phyloP scores from a whole-genome alignment of 2,329 filamentous ascomycete genomes.

The Rutstroemia sp. region DNA sequence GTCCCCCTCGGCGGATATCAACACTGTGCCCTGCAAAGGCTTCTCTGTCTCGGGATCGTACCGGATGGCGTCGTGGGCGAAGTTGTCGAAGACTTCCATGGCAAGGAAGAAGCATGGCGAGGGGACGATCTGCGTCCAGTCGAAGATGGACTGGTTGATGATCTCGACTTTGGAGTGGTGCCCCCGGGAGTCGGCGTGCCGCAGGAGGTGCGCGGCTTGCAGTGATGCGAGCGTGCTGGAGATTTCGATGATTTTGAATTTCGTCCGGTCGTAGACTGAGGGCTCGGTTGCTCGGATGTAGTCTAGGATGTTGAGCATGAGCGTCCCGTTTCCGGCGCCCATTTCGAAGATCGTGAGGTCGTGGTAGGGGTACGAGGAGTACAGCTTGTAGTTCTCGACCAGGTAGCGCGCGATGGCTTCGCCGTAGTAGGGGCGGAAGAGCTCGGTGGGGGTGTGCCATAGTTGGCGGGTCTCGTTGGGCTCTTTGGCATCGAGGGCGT shows the following conservation, averaged over 20 bases:
- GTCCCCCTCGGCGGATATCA: conserved; percentile 78
- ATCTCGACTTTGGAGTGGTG: conserved; percentile 86
- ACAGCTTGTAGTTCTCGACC: conserved; percentile 89
- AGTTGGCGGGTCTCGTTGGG: conserved; percentile 71
- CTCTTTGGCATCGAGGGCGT: conserved; percentile 67
- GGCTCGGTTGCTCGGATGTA: conserved; percentile 87
- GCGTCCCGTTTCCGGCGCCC: conserved; percentile 91
- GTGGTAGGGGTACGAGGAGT: conserved; percentile 89
- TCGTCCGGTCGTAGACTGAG: conserved; percentile 87
- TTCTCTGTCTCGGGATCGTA: conserved; percentile 77
- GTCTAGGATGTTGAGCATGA: conserved; percentile 97
- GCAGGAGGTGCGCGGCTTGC: conserved; percentile 64
- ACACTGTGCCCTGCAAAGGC: conserved; percentile 79
- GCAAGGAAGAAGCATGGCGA: conserved; percentile 96
- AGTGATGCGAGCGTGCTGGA: conserved; percentile 71
- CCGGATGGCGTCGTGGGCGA: conserved; percentile 87
- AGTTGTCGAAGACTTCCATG: conserved; percentile 98
- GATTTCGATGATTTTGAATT: conserved; percentile 95
- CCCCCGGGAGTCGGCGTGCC: conserved; percentile 60
- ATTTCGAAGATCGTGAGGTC: conserved; percentile 98
- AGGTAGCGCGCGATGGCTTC: conserved; percentile 96
- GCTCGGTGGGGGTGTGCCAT: conserved; percentile 97
- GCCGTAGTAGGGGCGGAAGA: conserved; percentile 94
- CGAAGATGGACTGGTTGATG: conserved; percentile 89
- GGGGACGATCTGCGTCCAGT: conserved; percentile 83